These are phyloP conservation scores for Peronospora destructor DNA, from an alignment of 352 stramenopile species.

Conservation along the genomic window DNA sequence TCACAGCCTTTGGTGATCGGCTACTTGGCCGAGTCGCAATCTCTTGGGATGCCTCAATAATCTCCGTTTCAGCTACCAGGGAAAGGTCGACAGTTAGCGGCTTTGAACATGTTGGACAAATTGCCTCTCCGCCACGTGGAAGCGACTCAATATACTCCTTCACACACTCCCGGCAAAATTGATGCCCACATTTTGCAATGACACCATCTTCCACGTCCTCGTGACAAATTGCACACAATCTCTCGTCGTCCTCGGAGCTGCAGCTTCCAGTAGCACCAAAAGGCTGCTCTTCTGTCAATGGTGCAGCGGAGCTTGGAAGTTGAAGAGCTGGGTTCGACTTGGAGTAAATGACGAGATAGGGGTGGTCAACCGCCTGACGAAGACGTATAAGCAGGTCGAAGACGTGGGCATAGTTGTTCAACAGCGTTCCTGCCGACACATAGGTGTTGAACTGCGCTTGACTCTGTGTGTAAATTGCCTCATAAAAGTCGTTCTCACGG, in stretches of 20 bases:
- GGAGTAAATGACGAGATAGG: conserved; percentile 93
- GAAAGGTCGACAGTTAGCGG: conserved; percentile 83
- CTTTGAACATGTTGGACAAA: conserved; percentile 76
- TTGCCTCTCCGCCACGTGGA: conserved; percentile 42
- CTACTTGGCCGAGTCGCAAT: conserved; percentile 2
- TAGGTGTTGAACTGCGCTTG: conserved; percentile 98
- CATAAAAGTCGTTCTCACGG: conserved; percentile 98
- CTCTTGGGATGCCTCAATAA: conserved; percentile 11
- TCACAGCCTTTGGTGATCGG: conserved; percentile 24
- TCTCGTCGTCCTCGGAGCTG: conserved; percentile 26
- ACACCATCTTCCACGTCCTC: conserved; percentile 89
- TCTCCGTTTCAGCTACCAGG: conserved; percentile 15
- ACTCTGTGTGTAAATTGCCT: conserved; percentile 96
- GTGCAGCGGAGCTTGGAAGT: conserved; percentile 34
- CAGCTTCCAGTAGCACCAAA: conserved; percentile 31
- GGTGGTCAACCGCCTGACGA: conserved; percentile 97
- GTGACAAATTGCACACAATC: conserved; percentile 88
- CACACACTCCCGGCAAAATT: conserved; percentile 88
- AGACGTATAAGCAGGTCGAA: conserved; percentile 97
- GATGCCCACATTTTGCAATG: conserved; percentile 82
- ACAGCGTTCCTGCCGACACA: conserved; percentile 92
- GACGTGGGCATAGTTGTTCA: conserved; percentile 99
- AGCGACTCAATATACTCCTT: conserved; percentile 77
- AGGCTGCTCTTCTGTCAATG: conserved; percentile 59
- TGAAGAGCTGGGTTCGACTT: conserved; percentile 82